Base-by-base conservation (phyloP, 805 yeast genomes). In the Ogataea haglerorum region DNA sequence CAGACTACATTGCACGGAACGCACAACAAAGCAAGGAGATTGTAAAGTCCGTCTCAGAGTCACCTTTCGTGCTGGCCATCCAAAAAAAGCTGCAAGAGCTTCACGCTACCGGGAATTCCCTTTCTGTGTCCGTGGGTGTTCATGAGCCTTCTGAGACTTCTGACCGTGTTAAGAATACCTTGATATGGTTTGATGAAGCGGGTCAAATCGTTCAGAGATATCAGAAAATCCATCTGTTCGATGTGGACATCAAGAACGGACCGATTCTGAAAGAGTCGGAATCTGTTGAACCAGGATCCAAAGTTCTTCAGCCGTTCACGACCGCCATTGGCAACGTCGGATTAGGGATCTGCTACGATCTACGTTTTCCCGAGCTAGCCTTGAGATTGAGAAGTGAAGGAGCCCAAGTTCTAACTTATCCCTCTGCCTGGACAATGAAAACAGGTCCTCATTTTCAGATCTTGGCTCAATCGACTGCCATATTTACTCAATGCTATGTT, bases 381-480 rank as follows among this genome's bases (percentile, higher is more conserved):
- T 53, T 83, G 25, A 63, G 80, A 29, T 63, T 85, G 25, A 66
- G 95, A 37, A 57, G 75, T 8, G 52, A 65, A 38, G 95, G 96
- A 3, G 95, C 96, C 1, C 73, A 86, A 43, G 67, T 91, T 16
- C 52, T 91, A 28, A 75, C 91, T 2, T 91, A 69, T 53, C 98
- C 99, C 0, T 82, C 95, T 18, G 98, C 98, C 0, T 93, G 95
- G 70, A 93, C 96, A 0, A 76, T 85, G 57, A 80, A 81, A 48
- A 91, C 98, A 0, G 99, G 99, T 1, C 87, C 91, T 1, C 99
- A 91, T 56, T 91, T 97, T 95, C 79, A 79, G 38, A 60, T 76
- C 1, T 67, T 91, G 37, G 96, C 87, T 2, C 70, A 78, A 19
- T 83, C 95, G 0, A 68, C 97, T 34, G 98, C 98, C 4, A 74